A percentile compares a stretch with the other conserved stretches of the same genome.
Evolutionary conservation across 2,329 filamentous ascomycete species (phyloP).

Genomic region (Ophiostoma triangulosporum): DNA sequence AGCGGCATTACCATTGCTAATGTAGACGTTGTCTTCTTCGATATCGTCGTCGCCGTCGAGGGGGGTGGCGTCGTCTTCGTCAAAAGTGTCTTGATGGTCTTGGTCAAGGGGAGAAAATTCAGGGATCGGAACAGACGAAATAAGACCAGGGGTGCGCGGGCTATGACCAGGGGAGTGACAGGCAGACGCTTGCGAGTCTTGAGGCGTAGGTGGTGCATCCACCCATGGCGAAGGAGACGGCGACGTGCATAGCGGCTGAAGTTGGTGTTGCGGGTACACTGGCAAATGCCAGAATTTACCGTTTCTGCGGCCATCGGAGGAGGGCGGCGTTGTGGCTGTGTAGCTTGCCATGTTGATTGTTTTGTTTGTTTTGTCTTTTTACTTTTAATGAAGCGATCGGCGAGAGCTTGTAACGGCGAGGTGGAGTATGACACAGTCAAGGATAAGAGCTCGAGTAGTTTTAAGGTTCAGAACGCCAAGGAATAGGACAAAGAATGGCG

Average conservation of each 20-base stretch:
- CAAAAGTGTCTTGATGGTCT: neutral
- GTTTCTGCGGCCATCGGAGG: neutral
- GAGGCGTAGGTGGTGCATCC: neutral
- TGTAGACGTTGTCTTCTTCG: neutral
- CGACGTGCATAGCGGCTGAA: neutral
- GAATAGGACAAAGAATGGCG: neutral
- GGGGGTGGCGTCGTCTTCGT: neutral
- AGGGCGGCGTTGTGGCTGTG: neutral
- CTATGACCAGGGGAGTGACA: neutral
- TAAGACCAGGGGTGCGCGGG: neutral
- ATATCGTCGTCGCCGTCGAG: neutral
- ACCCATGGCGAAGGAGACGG: neutral
- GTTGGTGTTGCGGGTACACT: neutral
- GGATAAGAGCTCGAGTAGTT: too few relatives aligned
- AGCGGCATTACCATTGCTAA: neutral
- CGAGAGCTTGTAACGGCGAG: neutral
- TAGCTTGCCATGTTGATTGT: neutral
- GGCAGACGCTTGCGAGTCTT: constrained; percentile 1
- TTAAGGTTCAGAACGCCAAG: neutral
- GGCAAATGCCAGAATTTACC: neutral
- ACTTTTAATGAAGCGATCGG: too few relatives aligned
- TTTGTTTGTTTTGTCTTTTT: neutral
- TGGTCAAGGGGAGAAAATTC: neutral
- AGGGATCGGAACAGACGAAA: neutral
- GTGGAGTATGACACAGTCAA: neutral